A percentile compares a stretch with the other conserved stretches of the same genome.
These are phyloP conservation scores for Sanguinoderma infundibulare DNA, from an alignment of 1,284 basidiomycete species.

Conservation along the genomic window DNA sequence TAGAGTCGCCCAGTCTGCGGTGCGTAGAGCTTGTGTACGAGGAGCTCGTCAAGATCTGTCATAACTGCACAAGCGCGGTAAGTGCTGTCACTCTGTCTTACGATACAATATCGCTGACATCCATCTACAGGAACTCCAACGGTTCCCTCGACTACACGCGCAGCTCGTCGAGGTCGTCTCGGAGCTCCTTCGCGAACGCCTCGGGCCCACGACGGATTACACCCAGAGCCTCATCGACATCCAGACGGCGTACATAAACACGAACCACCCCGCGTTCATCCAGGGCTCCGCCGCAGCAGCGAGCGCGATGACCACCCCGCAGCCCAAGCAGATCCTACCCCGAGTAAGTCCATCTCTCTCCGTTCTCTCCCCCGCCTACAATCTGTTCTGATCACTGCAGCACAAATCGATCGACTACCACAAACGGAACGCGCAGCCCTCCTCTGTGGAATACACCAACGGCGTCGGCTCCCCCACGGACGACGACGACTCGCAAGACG, in stretches of 20 bases:
- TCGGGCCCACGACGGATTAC: slow-evolving; percentile 96
- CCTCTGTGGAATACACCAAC: slow-evolving; percentile 42
- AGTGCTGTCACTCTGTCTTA: too few species aligned
- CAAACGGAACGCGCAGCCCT: slow-evolving; percentile 20
- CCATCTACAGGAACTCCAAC: slow-evolving; percentile 83
- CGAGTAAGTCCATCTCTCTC: slow-evolving; percentile 50
- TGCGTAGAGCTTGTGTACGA: slow-evolving; percentile 99
- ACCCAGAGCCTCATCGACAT: slow-evolving; percentile 96
- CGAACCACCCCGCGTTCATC: slow-evolving; percentile 93
- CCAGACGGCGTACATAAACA: slow-evolving; percentile 99
- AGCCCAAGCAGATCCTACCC: slow-evolving; percentile 47
- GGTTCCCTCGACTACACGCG: slow-evolving; percentile 93
- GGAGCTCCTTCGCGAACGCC: slow-evolving; percentile 91
- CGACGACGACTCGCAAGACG: slow-evolving; percentile 62
- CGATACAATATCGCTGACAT: too few species aligned
- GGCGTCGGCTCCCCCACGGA: slow-evolving; percentile 55
- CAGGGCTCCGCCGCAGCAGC: slow-evolving; percentile 68
- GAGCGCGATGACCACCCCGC: slow-evolving; percentile 39
- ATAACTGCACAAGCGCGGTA: slow-evolving; percentile 93
- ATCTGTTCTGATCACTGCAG: slow-evolving; percentile 21
- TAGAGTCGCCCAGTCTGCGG: slow-evolving; percentile 92
- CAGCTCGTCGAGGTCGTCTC: slow-evolving; percentile 98
- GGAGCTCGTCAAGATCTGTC: slow-evolving; percentile 99
- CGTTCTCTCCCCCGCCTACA: not conserved
- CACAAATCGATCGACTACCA: slow-evolving; percentile 22